Percentiles rank a stretch among this genome's conserved stretches.
Conservation (phyloP, 2,329 filamentous ascomycete genomes). For the Exophiala phaeomuriformis region DNA sequence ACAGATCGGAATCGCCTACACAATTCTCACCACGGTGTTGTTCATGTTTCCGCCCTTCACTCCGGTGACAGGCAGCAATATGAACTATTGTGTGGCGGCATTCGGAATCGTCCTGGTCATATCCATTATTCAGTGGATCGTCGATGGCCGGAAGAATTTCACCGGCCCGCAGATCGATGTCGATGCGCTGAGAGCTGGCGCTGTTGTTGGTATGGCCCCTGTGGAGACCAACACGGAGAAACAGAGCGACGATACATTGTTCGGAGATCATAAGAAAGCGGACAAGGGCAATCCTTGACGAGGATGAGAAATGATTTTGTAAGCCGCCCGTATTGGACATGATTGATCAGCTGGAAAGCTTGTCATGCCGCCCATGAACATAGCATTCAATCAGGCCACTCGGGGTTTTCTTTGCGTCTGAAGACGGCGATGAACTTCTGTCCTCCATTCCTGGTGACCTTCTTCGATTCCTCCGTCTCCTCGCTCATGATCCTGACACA, state of each 20-base stretch:
- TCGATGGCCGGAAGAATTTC: constrained; percentile 57
- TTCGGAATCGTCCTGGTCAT: constrained; percentile 54
- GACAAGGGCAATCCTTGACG: too few relatives aligned
- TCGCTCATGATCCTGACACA: constrained; percentile 58
- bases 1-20: constrained; percentile 54
- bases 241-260: constrained; percentile 11
- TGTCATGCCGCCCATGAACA: neutral
- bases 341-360: too few relatives aligned
- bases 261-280: constrained; percentile 2
- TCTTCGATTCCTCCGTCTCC: constrained; percentile 96
- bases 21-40: constrained; percentile 63
- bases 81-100: constrained; percentile 53
- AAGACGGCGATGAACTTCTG: constrained; percentile 89
- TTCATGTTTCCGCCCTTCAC: constrained; percentile 66
- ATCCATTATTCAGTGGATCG: constrained; percentile 52
- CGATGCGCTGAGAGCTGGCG: constrained; percentile 28
- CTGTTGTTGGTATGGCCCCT: constrained; percentile 21
- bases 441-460: constrained; percentile 84
- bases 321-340: too few relatives aligned
- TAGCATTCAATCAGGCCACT: constrained; percentile 47
- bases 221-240: constrained; percentile 6
- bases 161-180: constrained; percentile 46
- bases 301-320: too few relatives aligned
- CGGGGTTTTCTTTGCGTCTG: constrained; percentile 68
- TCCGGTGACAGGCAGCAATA: constrained; percentile 58